These are phyloP conservation scores for Didymella pinodella DNA, from an alignment of 2,329 filamentous ascomycete species.

Conservation along the genomic window DNA sequence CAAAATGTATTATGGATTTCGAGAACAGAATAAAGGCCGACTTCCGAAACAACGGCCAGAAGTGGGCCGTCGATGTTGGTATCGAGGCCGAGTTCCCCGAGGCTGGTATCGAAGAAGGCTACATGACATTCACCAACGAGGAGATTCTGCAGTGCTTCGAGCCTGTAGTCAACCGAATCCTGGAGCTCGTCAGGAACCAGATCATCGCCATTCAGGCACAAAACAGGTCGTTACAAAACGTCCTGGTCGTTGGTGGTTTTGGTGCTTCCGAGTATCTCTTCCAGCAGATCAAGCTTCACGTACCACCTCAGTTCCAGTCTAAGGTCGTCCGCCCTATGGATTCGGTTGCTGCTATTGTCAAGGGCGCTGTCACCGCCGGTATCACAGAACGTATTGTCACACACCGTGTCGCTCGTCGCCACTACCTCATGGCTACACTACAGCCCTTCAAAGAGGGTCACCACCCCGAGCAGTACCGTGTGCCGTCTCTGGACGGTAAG, in stretches of 20 bases:
- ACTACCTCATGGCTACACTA: conserved; percentile 98
- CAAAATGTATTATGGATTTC: conserved; percentile 99
- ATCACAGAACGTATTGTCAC: conserved; percentile 97
- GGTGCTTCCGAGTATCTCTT: conserved; percentile 98
- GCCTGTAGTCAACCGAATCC: conserved; percentile 94
- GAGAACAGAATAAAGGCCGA: conserved; percentile 99
- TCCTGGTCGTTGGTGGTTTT: conserved; percentile 96
- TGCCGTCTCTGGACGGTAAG: conserved; percentile 94
- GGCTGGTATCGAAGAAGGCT: conserved; percentile 96
- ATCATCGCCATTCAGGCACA: conserved; percentile 99
- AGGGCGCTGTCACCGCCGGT: conserved; percentile 95
- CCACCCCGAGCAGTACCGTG: conserved; percentile 96
- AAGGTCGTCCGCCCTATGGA: conserved; percentile 99
- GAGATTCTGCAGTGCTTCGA: conserved; percentile 99
- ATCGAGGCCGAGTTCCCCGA: conserved; percentile 98
- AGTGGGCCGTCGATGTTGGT: conserved; percentile 98
- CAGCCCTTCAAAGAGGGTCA: conserved; percentile 99
- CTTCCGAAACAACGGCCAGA: conserved; percentile 98
- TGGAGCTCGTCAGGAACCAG: conserved; percentile 95
- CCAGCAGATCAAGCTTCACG: conserved; percentile 98
- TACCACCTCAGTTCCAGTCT: conserved; percentile 96
- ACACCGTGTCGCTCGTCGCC: conserved; percentile 92
- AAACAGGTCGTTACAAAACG: conserved; percentile 92
- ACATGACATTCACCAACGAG: conserved; percentile 99
- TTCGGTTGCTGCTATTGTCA: conserved; percentile 97